phyloP scores from a whole-genome alignment of 164 flowering plant species.

The Vitis rupestris region DNA sequence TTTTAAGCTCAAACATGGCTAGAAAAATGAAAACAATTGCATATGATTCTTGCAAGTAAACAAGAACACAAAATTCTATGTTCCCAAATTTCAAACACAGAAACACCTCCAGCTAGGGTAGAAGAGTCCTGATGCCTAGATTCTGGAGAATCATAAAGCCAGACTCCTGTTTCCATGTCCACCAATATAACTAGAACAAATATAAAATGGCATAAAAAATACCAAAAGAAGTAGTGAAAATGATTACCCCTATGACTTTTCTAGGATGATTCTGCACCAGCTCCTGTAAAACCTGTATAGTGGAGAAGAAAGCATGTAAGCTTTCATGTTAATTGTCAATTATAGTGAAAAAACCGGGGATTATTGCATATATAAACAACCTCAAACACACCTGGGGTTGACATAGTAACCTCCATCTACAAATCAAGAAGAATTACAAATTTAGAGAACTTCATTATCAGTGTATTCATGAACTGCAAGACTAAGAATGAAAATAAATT shows the following conservation, averaged over 20 bases:
- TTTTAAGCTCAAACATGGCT: not conserved
- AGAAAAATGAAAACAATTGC: not conserved
- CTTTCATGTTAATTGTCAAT: not conserved
- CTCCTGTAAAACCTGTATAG: slow-evolving; percentile 50
- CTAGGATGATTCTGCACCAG: slow-evolving; percentile 61
- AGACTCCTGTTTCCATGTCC: not conserved
- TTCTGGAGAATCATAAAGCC: not conserved
- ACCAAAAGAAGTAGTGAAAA: not conserved
- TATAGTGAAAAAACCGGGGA: not conserved
- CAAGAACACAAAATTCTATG: no score
- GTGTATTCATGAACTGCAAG: no score
- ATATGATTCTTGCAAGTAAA: no score
- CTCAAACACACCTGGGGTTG: slow-evolving; percentile 82
- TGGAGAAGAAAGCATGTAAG: slow-evolving; percentile 15
- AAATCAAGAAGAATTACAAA: slow-evolving; percentile 9
- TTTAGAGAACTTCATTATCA: no score
- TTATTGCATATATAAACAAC: slow-evolving; percentile 29
- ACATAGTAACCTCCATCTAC: slow-evolving; percentile 74
- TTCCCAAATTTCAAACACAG: no score
- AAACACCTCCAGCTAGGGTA: no score
- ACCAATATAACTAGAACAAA: not conserved
- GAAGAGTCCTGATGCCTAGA: no score
- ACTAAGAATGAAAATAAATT: no score
- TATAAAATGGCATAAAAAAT: not conserved
- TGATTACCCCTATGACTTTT: slow-evolving; percentile 57